Conservation (phyloP, 148 eudicot species). For the Gaultheria prostrata region DNA sequence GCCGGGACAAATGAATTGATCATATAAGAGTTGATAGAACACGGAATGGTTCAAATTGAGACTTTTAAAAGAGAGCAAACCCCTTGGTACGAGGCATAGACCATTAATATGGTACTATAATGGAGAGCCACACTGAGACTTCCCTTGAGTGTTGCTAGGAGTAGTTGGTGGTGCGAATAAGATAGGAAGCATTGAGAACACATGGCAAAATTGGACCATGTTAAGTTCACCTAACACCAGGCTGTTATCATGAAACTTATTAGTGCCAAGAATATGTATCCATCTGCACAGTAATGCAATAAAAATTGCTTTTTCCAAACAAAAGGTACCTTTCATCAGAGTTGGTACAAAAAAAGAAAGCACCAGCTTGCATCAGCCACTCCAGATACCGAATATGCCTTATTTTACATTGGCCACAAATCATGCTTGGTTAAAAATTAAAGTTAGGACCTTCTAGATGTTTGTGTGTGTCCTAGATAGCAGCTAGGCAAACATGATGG, state of each 20-base stretch:
- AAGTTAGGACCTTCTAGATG: neutral
- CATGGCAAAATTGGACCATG: neutral
- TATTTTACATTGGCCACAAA: neutral
- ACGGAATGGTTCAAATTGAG: neutral
- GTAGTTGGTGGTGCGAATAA: neutral
- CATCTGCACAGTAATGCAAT: neutral
- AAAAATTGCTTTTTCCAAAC: neutral
- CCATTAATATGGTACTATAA: neutral
- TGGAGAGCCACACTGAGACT: neutral
- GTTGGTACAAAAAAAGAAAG: neutral
- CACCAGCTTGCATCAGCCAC: neutral
- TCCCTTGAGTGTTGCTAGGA: neutral
- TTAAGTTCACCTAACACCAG: neutral
- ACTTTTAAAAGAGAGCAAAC: neutral
- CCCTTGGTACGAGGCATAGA: neutral
- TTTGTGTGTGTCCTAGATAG: neutral
- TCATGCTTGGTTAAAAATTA: neutral
- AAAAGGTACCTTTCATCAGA: neutral
- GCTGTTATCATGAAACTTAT: neutral
- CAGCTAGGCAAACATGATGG: neutral
- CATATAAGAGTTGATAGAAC: neutral
- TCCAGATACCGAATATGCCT: neutral
- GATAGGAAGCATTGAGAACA: neutral
- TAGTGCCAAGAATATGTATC: neutral
- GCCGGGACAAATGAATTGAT: neutral